Evolutionary conservation across 768 basidiomycete species (phyloP).

Genomic region (Lepiota venenata): DNA sequence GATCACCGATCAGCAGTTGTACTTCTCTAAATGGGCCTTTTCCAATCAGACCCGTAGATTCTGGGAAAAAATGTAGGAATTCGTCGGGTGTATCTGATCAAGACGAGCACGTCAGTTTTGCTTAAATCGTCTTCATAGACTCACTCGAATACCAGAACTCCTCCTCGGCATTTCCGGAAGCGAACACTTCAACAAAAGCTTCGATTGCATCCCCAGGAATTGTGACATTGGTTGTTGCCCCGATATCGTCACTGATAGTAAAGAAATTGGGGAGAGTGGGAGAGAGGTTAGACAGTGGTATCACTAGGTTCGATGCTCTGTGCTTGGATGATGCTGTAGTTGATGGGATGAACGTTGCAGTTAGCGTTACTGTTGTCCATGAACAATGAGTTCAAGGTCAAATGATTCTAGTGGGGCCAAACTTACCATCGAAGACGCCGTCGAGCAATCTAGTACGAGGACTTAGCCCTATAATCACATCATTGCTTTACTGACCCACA

Average conservation of each 20-base stretch:
- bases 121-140: conserved; percentile 8
- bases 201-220: conserved; percentile 51
- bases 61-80: conserved; percentile 45
- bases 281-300: conserved; percentile 54
- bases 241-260: conserved; percentile 20
- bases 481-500: conserved; percentile 19
- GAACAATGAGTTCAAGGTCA: too few species aligned
- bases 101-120: background rate
- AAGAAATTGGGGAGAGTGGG: conserved; percentile 43
- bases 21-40: conserved; percentile 61
- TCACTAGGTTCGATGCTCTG: conserved; percentile 45
- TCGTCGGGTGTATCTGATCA: conserved; percentile 41
- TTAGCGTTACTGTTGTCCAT: too few species aligned
- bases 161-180: conserved; percentile 62
- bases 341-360: background rate
- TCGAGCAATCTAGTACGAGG: too few species aligned
- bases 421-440: too few species aligned
- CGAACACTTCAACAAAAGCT: conserved; percentile 50
- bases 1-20: conserved; percentile 35
- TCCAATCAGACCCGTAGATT: conserved; percentile 26
- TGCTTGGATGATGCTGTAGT: background rate
- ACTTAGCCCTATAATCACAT: background rate
- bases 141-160: conserved; percentile 57
- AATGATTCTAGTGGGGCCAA: too few species aligned
- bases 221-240: conserved; percentile 38